Conservation (phyloP, 108 stramenopile species). For the Nitzschia sp. region DNA sequence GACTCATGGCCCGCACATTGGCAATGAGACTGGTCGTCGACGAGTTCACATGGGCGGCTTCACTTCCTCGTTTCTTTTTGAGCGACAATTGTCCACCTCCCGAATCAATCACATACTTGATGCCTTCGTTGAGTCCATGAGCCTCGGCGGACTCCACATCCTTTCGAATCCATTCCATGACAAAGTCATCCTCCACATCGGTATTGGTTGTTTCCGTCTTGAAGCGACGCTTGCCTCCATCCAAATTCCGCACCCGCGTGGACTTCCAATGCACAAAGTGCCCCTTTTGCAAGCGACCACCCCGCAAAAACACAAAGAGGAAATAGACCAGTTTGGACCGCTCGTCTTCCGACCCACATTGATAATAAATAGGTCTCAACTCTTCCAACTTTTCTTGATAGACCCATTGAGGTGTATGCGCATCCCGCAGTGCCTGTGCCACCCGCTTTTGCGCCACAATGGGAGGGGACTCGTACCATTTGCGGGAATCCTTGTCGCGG, state of each 20-base stretch:
- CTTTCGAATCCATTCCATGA: background rate
- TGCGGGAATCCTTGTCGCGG: background rate
- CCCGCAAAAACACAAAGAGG: background rate
- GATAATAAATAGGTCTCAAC: background rate
- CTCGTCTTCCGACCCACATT: background rate
- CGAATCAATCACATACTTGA: slow-evolving; percentile 5
- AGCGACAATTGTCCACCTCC: background rate
- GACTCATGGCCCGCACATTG: too few species aligned
- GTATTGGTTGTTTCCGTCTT: background rate
- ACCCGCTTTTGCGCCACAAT: background rate
- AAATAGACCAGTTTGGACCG: background rate
- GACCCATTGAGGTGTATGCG: background rate
- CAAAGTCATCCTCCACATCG: background rate
- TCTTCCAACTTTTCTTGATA: slow-evolving; percentile 1
- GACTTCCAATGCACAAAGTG: background rate
- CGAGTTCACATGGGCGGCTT: too few species aligned
- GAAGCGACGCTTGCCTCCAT: background rate
- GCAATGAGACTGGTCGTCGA: too few species aligned
- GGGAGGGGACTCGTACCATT: background rate
- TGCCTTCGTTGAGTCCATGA: background rate
- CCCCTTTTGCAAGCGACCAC: background rate
- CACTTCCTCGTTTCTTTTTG: too few species aligned
- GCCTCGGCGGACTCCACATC: background rate
- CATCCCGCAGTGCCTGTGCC: background rate
- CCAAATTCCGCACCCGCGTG: background rate